phyloP scores from a whole-genome alignment of 345 rosid genomes.

The Aquilaria sinensis region DNA sequence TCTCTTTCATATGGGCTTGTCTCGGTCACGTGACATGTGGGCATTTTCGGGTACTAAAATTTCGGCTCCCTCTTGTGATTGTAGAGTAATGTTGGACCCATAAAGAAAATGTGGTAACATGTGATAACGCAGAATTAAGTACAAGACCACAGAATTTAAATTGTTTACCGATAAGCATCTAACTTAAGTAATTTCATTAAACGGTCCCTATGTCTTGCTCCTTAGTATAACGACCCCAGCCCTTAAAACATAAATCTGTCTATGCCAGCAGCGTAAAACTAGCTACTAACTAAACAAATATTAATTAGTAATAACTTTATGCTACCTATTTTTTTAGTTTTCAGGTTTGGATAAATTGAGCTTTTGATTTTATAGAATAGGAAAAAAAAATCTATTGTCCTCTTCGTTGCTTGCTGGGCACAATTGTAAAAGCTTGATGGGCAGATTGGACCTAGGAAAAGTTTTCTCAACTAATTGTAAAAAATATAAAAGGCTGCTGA shows the following conservation, averaged over 20 bases:
- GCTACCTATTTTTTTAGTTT: background rate
- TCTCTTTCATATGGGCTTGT: conserved; percentile 41
- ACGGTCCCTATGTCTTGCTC: no score
- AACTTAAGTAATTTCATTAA: background rate
- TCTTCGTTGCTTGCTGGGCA: conserved; percentile 5
- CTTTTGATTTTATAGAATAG: background rate
- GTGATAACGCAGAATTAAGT: background rate
- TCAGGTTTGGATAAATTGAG: background rate
- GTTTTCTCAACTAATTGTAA: conserved; percentile 1
- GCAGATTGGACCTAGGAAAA: background rate
- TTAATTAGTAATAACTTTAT: background rate
- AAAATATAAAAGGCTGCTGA: background rate
- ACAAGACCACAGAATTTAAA: background rate
- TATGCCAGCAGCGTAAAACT: no score
- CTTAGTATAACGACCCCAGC: no score
- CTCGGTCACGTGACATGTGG: conserved; percentile 39
- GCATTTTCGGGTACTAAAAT: conserved; percentile 14
- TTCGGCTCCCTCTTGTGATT: background rate
- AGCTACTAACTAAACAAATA: no score
- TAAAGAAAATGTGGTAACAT: background rate
- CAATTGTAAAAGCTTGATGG: conserved; percentile 4
- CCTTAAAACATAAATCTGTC: background rate
- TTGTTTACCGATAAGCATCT: background rate
- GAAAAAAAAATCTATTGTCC: background rate
- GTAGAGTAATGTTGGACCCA: background rate